Percentiles rank a stretch among this genome's conserved stretches.
phyloP scores from a whole-genome alignment of 306 rosid genomes.

The Castanea mollissima region DNA sequence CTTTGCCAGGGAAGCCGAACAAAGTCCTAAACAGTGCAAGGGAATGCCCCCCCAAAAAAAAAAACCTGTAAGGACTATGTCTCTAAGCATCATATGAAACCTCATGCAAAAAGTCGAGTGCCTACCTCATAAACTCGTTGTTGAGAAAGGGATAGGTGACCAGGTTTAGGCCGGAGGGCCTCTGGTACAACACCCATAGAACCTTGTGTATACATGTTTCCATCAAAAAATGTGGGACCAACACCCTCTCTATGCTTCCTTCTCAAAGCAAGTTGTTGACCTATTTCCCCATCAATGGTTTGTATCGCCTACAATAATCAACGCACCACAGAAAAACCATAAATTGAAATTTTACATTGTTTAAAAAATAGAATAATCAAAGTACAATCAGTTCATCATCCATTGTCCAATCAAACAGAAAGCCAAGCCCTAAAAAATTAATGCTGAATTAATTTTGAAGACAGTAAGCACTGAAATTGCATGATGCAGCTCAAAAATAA shows the following conservation, averaged over 20 bases:
- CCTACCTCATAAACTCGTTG: constrained; percentile 95
- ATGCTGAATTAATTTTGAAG: not conserved
- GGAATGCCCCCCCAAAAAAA: not conserved
- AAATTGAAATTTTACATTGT: not conserved
- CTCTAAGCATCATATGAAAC: not conserved
- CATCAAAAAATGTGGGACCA: constrained; percentile 76
- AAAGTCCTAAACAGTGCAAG: constrained; percentile 61
- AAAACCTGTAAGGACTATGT: not conserved
- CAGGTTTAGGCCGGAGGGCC: constrained; percentile 96
- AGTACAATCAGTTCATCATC: too few species aligned
- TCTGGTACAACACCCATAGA: constrained; percentile 90
- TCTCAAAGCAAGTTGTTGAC: constrained; percentile 77
- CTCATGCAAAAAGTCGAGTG: constrained; percentile 1
- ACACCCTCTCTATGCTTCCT: constrained; percentile 90
- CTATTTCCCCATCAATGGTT: constrained; percentile 83
- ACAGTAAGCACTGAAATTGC: not conserved
- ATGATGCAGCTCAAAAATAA: not conserved
- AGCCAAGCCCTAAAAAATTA: not conserved
- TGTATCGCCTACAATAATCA: constrained; percentile 64
- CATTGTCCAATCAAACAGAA: not conserved
- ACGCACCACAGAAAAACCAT: constrained; percentile 9
- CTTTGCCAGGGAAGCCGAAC: constrained; percentile 98
- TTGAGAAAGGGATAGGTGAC: constrained; percentile 82
- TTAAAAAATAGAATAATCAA: not conserved
- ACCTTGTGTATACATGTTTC: constrained; percentile 75